Conservation (phyloP, 2,329 filamentous ascomycete species). For the Alternaria dauci region DNA sequence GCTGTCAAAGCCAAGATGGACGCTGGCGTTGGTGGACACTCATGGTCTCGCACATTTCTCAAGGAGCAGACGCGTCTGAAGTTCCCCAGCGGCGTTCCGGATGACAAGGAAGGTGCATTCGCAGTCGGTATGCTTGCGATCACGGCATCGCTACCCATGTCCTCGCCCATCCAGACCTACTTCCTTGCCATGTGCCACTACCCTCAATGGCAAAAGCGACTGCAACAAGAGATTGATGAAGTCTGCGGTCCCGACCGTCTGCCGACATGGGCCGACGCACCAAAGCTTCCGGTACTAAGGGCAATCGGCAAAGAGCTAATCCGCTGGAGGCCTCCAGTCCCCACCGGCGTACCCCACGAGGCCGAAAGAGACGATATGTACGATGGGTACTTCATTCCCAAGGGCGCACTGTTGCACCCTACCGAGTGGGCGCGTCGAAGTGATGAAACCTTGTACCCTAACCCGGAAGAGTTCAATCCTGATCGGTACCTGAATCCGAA, state of each 20-base stretch:
- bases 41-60: constrained; percentile 9
- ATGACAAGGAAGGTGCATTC: constrained; percentile 7
- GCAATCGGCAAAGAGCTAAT: constrained; percentile 28
- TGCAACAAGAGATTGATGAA: constrained; percentile 66
- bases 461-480: constrained; percentile 65
- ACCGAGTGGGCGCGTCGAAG: constrained; percentile 60
- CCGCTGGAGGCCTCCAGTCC: constrained; percentile 25
- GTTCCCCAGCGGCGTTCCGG: constrained; percentile 1
- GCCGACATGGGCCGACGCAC: constrained; percentile 18
- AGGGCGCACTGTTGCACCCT: constrained; percentile 24
- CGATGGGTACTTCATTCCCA: constrained; percentile 30
- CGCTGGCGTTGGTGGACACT: neutral
- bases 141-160: constrained; percentile 9
- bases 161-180: constrained; percentile 6
- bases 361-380: constrained; percentile 25
- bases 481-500: constrained; percentile 61
- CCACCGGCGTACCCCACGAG: constrained; percentile 25
- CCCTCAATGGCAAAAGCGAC: constrained; percentile 62
- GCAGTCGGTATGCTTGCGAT: constrained; percentile 10
- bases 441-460: constrained; percentile 64
- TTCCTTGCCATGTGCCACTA: constrained; percentile 47
- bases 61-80: constrained; percentile 8
- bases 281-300: constrained; percentile 16
- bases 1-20: constrained; percentile 9
- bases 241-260: constrained; percentile 56